A percentile compares a stretch with the other conserved stretches of the same genome.
These are phyloP conservation scores for Candolleomyces eurysporus DNA, from an alignment of 768 basidiomycete species.

Conservation along the genomic window DNA sequence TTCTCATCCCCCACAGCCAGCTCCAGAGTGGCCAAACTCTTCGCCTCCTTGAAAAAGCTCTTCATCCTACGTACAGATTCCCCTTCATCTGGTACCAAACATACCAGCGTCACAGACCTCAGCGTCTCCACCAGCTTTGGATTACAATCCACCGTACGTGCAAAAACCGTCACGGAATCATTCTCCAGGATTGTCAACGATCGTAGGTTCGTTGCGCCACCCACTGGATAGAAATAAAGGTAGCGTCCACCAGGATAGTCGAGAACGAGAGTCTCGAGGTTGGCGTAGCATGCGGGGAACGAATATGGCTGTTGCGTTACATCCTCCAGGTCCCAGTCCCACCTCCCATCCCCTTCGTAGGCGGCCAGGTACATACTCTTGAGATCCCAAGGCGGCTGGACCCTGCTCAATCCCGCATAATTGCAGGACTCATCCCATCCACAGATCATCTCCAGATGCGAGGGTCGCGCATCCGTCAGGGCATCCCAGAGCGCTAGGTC, in stretches of 20 bases:
- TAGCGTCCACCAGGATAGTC: background rate
- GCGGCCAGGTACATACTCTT: background rate
- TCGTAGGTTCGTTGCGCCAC: background rate
- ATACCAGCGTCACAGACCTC: background rate
- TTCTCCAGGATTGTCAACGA: background rate
- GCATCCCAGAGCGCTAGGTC: background rate
- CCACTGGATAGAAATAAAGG: background rate
- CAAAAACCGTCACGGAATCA: background rate
- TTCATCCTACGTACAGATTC: background rate
- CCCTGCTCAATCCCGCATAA: background rate
- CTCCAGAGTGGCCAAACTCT: too few relatives aligned
- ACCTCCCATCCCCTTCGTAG: background rate
- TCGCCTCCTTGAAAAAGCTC: background rate
- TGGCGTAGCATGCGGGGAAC: background rate
- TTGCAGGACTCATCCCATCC: background rate
- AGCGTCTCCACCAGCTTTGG: background rate
- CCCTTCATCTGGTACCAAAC: too few relatives aligned
- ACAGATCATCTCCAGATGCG: background rate
- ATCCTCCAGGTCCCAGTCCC: background rate
- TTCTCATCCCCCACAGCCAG: too few relatives aligned
- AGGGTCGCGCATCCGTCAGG: background rate
- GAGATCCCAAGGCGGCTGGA: background rate
- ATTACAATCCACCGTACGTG: background rate
- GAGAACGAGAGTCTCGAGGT: background rate
- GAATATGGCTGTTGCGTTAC: background rate